These are phyloP conservation scores for Sugiyamaella smithiae DNA, from an alignment of 805 yeast genomes.

Conservation along the genomic window DNA sequence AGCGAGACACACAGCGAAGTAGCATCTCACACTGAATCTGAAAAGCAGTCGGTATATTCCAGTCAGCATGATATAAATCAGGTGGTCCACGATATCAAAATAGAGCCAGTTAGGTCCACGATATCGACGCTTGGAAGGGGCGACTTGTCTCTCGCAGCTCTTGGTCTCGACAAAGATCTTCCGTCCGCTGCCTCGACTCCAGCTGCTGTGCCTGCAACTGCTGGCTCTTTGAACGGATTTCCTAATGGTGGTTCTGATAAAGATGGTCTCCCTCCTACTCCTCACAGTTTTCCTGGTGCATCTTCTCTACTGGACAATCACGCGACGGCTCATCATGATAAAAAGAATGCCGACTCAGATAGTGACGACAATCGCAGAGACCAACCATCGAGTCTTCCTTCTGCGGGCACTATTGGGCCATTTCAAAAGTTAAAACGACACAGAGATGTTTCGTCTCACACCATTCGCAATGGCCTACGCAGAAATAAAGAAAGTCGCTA, in stretches of 20 bases:
- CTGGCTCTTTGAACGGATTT: background rate
- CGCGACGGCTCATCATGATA: background rate
- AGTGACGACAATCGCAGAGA: background rate
- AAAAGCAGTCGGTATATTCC: background rate
- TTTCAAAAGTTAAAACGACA: background rate
- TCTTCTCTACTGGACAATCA: background rate
- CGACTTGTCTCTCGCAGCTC: slow-evolving; percentile 30
- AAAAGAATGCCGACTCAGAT: background rate
- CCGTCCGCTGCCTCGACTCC: background rate
- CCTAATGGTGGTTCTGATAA: background rate
- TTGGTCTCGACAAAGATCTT: slow-evolving; percentile 9
- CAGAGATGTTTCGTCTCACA: background rate
- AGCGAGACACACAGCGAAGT: slow-evolving; percentile 7
- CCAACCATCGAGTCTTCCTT: background rate
- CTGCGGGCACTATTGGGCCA: too few species aligned
- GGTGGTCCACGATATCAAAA: slow-evolving; percentile 18
- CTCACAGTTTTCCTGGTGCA: background rate
- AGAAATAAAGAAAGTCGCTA: background rate
- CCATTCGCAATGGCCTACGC: background rate
- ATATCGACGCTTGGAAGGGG: slow-evolving; percentile 34
- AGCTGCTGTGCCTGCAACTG: background rate
- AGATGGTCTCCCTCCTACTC: background rate
- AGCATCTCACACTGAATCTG: background rate
- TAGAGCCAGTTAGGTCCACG: slow-evolving; percentile 25
- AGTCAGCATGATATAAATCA: background rate